Evolutionary conservation across 306 rosid species (phyloP).

Genomic region (Medicago lupulina): DNA sequence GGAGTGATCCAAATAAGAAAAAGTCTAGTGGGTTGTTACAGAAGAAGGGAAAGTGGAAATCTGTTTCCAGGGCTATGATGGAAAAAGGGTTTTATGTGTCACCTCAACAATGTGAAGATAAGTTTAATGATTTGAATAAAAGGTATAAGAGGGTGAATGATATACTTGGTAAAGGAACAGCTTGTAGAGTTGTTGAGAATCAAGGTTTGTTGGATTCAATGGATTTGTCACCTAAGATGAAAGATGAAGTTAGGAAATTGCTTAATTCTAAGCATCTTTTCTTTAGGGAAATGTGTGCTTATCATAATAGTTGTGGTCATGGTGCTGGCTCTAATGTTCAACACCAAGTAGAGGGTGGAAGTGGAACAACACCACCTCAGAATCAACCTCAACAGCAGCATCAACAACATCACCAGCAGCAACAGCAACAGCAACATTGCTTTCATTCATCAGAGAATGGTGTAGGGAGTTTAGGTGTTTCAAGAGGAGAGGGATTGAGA

Average conservation of each 20-base stretch:
- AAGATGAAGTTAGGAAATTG: constrained; percentile 78
- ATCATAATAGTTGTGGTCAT: constrained; percentile 85
- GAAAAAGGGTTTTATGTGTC: constrained; percentile 89
- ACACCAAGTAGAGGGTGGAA: constrained; percentile 53
- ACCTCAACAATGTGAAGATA: constrained; percentile 97
- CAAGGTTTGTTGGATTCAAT: constrained; percentile 75
- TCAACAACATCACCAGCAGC: constrained; percentile 35
- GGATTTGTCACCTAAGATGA: constrained; percentile 78
- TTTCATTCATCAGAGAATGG: constrained; percentile 61
- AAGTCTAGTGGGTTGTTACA: constrained; percentile 68
- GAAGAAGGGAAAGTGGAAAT: constrained; percentile 98
- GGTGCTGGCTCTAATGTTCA: constrained; percentile 40
- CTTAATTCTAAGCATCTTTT: constrained; percentile 90
- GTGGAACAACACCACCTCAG: constrained; percentile 43
- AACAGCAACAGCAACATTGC: constrained; percentile 52
- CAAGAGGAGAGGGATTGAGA: constrained; percentile 40
- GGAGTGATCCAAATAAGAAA: constrained; percentile 65
- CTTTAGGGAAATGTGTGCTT: constrained; percentile 98
- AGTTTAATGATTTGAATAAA: constrained; percentile 90
- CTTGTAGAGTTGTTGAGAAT: constrained; percentile 88
- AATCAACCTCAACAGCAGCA: constrained; percentile 27
- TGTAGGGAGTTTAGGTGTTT: constrained; percentile 45
- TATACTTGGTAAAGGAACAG: constrained; percentile 90
- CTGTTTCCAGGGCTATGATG: constrained; percentile 94
- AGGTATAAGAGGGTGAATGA: constrained; percentile 97